Evolutionary conservation across 768 basidiomycete species (phyloP).

Genomic region (Pisolithus orientalis): DNA sequence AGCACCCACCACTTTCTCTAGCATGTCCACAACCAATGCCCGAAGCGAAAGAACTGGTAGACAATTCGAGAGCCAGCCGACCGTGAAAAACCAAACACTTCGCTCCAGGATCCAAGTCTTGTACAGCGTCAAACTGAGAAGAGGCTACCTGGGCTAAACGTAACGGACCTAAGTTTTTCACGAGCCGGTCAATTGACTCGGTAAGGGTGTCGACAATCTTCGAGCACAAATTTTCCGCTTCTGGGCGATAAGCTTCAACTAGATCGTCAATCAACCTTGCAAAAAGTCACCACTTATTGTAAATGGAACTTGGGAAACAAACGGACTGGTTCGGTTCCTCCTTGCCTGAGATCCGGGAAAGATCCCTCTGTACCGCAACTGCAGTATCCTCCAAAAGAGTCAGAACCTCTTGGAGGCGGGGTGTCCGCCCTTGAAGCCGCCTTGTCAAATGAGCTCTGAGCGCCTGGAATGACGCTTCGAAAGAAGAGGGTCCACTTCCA

Average conservation of each 20-base stretch:
- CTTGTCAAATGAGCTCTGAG: slow-evolving; percentile 57
- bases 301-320: background rate
- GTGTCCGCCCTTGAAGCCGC: slow-evolving; percentile 61
- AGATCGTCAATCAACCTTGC: slow-evolving; percentile 41
- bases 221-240: slow-evolving; percentile 42
- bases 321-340: slow-evolving; percentile 42
- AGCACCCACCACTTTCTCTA: slow-evolving; percentile 31
- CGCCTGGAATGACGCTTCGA: slow-evolving; percentile 47
- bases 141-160: background rate
- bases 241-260: slow-evolving; percentile 40
- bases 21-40: slow-evolving; percentile 37
- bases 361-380: slow-evolving; percentile 51
- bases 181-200: slow-evolving; percentile 25
- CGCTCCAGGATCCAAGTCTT: slow-evolving; percentile 15
- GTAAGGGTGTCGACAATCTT: slow-evolving; percentile 39
- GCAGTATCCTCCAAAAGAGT: slow-evolving; percentile 55
- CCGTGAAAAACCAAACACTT: slow-evolving; percentile 41
- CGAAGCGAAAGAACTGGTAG: slow-evolving; percentile 36
- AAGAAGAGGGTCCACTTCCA: slow-evolving; percentile 25
- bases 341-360: slow-evolving; percentile 37
- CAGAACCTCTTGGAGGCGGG: slow-evolving; percentile 53
- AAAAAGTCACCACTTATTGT: slow-evolving; percentile 2
- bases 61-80: slow-evolving; percentile 44
- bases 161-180: slow-evolving; percentile 31
- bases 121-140: slow-evolving; percentile 3